Evolutionary conservation across 192 early-diverging fungal species (phyloP).

Genomic region (Coemansia sp.): DNA sequence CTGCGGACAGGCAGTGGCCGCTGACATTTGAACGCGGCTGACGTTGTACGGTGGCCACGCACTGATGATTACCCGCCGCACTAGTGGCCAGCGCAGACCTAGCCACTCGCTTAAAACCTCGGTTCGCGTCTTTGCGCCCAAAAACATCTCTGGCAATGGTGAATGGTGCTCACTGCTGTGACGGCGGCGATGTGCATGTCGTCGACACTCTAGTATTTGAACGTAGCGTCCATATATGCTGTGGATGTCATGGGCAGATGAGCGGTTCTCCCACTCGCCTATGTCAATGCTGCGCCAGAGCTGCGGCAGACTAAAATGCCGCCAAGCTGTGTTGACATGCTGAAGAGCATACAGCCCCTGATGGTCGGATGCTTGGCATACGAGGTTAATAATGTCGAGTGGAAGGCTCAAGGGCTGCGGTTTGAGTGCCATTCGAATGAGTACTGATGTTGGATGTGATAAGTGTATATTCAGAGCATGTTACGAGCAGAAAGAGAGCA

Average conservation of each 20-base stretch:
- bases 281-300: slow-evolving; percentile 44
- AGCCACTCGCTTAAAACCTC: slow-evolving; percentile 44
- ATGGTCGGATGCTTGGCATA: slow-evolving; percentile 27
- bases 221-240: slow-evolving; percentile 21
- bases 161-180: not conserved
- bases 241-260: slow-evolving; percentile 17
- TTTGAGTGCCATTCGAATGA: not conserved
- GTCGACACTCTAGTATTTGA: slow-evolving; percentile 28
- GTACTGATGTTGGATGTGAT: not conserved
- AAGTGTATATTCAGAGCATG: not conserved
- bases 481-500: not conserved
- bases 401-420: slow-evolving; percentile 11
- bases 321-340: slow-evolving; percentile 34
- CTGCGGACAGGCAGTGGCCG: slow-evolving; percentile 16
- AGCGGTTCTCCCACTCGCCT: slow-evolving; percentile 36
- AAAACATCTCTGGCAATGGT: not conserved
- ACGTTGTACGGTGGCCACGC: slow-evolving; percentile 52
- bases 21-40: slow-evolving; percentile 23
- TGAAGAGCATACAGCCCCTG: slow-evolving; percentile 17
- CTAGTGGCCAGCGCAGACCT: slow-evolving; percentile 18
- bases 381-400: slow-evolving; percentile 18
- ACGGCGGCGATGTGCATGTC: slow-evolving; percentile 30
- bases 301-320: slow-evolving; percentile 28
- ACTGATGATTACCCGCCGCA: slow-evolving; percentile 28
- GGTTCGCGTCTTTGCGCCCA: slow-evolving; percentile 33